phyloP scores from a whole-genome alignment of 495 filamentous ascomycete species.

The Jackrogersella minutella region DNA sequence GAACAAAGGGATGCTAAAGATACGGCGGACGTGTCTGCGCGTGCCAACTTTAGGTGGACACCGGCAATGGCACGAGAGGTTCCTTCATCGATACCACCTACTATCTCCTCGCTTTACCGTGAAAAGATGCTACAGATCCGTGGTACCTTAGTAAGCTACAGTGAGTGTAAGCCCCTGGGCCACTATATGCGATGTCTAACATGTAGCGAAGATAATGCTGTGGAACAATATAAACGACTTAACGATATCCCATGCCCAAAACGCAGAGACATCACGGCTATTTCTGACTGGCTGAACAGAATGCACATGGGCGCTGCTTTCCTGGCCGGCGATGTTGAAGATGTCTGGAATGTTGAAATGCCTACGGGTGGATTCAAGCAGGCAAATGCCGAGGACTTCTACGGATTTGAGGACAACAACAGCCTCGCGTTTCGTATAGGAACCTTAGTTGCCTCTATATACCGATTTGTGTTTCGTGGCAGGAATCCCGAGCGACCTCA shows the following conservation, averaged over 20 bases:
- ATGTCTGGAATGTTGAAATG: not conserved
- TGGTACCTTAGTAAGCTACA: not conserved
- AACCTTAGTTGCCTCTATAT: not conserved
- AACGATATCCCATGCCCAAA: not conserved
- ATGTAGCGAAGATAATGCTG: not conserved
- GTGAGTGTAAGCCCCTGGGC: not conserved
- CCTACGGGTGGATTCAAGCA: not conserved
- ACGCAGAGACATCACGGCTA: not conserved
- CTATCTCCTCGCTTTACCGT: not conserved
- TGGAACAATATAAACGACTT: not conserved
- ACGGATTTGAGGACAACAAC: not conserved
- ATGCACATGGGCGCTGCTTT: not conserved
- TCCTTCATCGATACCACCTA: not conserved
- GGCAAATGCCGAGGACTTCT: not conserved
- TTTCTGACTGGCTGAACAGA: not conserved
- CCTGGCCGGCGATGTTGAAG: not conserved
- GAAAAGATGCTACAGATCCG: not conserved
- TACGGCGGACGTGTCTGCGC: not conserved
- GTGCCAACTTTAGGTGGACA: not conserved
- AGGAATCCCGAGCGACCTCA: not conserved
- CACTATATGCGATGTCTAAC: not conserved
- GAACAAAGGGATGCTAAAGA: not conserved
- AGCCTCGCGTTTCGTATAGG: not conserved
- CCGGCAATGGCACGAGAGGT: not conserved
- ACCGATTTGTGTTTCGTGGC: not conserved